Percentiles rank a stretch among this genome's conserved stretches.
These are phyloP conservation scores for Sarocladium strictum DNA, from an alignment of 2,329 filamentous ascomycete genomes.

Conservation along the genomic window DNA sequence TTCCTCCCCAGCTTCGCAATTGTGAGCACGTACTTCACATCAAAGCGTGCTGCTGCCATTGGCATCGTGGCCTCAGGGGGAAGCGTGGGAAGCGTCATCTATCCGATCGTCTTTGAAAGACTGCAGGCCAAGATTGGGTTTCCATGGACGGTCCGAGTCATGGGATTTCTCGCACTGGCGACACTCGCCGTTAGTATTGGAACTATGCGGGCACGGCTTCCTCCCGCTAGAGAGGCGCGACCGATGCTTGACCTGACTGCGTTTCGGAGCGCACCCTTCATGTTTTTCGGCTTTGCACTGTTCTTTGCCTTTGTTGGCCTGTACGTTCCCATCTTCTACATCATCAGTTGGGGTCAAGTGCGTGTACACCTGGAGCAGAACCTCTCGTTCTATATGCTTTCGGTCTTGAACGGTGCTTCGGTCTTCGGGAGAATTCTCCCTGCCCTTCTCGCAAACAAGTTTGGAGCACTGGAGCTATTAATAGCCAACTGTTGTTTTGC, in stretches of 20 bases:
- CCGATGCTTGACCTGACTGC: slow-evolving; percentile 22
- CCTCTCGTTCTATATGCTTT: slow-evolving; percentile 38
- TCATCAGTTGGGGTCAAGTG: slow-evolving; percentile 35
- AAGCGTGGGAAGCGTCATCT: slow-evolving; percentile 31
- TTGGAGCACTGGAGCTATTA: slow-evolving; percentile 36
- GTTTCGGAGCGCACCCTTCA: slow-evolving; percentile 24
- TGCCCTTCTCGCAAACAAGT: slow-evolving; percentile 33
- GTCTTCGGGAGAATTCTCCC: slow-evolving; percentile 43
- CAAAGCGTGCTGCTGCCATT: slow-evolving; percentile 32
- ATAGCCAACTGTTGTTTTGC: too few species aligned
- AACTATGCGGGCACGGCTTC: slow-evolving; percentile 16
- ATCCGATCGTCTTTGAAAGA: slow-evolving; percentile 30
- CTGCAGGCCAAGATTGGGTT: slow-evolving; percentile 24
- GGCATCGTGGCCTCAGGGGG: slow-evolving; percentile 36
- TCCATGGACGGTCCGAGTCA: slow-evolving; percentile 27
- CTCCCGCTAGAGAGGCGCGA: slow-evolving; percentile 19
- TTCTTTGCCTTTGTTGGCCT: slow-evolving; percentile 28
- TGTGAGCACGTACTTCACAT: slow-evolving; percentile 35
- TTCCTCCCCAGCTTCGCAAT: slow-evolving; percentile 31
- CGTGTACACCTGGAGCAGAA: slow-evolving; percentile 23
- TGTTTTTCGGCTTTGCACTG: slow-evolving; percentile 25
- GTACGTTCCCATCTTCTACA: slow-evolving; percentile 38
- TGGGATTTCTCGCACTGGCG: slow-evolving; percentile 27
- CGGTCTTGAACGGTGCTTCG: slow-evolving; percentile 45
- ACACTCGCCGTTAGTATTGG: slow-evolving; percentile 23